Conservation (phyloP, 106 monocot species). For the Allium sativum region DNA sequence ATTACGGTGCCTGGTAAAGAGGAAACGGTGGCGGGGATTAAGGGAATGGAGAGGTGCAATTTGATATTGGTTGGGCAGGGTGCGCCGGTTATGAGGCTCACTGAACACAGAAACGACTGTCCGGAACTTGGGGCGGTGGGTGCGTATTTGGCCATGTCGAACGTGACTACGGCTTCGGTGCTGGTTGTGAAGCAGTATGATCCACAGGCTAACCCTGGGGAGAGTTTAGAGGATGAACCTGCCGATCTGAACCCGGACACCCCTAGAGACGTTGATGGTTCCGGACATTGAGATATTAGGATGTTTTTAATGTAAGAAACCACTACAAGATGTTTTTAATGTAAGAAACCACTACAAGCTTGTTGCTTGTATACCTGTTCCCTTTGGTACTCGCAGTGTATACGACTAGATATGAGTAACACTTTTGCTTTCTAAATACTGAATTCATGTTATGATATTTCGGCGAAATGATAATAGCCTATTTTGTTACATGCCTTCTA, state of each 20-base stretch:
- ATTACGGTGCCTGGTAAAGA: conserved; percentile 6
- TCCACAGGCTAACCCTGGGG: background rate
- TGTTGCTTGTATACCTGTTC: no score
- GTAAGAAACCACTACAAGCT: no score
- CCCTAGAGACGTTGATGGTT: background rate
- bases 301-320: no score
- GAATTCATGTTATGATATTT: no score
- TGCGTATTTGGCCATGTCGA: conserved; percentile 6
- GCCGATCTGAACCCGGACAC: conserved; percentile 13
- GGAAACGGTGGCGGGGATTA: conserved; percentile 14
- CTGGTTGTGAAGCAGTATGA: conserved; percentile 19
- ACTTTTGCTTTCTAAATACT: no score
- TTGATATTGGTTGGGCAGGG: conserved; percentile 16
- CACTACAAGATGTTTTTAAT: no score
- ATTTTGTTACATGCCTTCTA: no score
- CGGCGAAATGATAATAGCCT: no score
- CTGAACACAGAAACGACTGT: background rate
- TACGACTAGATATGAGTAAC: no score
- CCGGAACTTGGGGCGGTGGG: conserved; percentile 18
- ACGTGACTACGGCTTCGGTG: conserved; percentile 6
- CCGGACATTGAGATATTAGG: background rate
- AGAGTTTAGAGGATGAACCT: conserved; percentile 4
- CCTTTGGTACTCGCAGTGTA: no score
- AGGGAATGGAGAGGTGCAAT: conserved; percentile 12
- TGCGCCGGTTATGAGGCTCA: conserved; percentile 3